These are phyloP conservation scores for Xerocomellus amylosporus DNA, from an alignment of 768 basidiomycete species.

Conservation along the genomic window DNA sequence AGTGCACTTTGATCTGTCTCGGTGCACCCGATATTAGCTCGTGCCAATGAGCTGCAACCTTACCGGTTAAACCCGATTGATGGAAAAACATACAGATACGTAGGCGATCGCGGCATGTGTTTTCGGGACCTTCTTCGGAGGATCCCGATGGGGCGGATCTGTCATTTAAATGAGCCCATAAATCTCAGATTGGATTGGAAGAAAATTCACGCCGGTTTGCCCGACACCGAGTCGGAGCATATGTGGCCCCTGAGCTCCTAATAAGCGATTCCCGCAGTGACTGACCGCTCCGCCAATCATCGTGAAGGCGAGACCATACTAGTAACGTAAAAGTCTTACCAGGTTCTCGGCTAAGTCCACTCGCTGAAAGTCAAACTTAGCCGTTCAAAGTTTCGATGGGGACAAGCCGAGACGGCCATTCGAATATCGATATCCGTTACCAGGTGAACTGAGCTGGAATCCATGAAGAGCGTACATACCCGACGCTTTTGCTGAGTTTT, in stretches of 20 bases:
- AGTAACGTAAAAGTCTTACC: not conserved
- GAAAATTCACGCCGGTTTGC: conserved; percentile 9
- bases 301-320: not conserved
- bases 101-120: conserved; percentile 19
- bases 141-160: conserved; percentile 22
- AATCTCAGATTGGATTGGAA: conserved; percentile 31
- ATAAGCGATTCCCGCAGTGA: conserved; percentile 13
- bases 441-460: conserved; percentile 9
- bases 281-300: conserved; percentile 7
- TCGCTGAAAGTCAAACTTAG: conserved; percentile 5
- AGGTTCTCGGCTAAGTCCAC: not conserved
- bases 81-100: conserved; percentile 14
- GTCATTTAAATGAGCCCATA: conserved; percentile 15
- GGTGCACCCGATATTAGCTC: not conserved
- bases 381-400: conserved; percentile 14
- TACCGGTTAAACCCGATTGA: conserved; percentile 16
- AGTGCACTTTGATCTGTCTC: not conserved
- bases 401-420: not conserved
- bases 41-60: not conserved
- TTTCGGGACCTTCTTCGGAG: conserved; percentile 19
- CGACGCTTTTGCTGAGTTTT: conserved; percentile 1
- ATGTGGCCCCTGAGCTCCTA: conserved; percentile 22
- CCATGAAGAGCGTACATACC: conserved; percentile 2
- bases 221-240: not conserved
- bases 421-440: conserved; percentile 1